These are phyloP conservation scores for Chimonanthus salicifolius DNA, from an alignment of 164 flowering plant genomes.

Conservation along the genomic window DNA sequence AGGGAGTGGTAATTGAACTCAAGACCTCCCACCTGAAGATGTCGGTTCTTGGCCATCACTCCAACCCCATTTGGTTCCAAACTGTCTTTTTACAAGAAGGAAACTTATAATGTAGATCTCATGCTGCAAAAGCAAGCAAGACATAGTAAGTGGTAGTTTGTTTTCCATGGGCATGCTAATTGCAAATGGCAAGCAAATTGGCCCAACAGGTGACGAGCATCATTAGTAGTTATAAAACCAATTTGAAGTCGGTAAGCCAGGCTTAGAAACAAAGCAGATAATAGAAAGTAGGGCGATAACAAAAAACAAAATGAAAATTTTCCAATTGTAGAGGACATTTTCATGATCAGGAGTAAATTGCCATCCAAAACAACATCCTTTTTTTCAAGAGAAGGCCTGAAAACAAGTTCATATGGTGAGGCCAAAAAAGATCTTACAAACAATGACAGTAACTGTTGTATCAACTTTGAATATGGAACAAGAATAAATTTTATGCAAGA, in stretches of 20 bases:
- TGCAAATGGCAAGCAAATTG: background rate
- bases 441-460: background rate
- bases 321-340: background rate
- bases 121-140: too few relatives aligned
- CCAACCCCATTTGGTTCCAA: too few relatives aligned
- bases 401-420: background rate
- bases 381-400: background rate
- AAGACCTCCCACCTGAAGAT: too few relatives aligned
- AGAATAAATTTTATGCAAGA: slow-evolving; percentile 8
- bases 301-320: background rate
- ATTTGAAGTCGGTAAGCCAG: background rate
- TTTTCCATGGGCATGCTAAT: background rate
- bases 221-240: slow-evolving; percentile 1
- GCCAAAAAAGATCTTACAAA: background rate
- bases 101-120: too few relatives aligned
- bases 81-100: too few relatives aligned
- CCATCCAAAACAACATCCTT: background rate
- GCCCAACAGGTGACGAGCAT: background rate
- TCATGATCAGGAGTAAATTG: background rate
- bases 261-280: background rate
- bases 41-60: too few relatives aligned
- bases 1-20: too few relatives aligned
- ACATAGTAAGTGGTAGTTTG: background rate
- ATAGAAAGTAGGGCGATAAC: background rate
- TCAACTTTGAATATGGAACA: slow-evolving; percentile 1